Evolutionary conservation across 2,329 filamentous ascomycete species (phyloP).

Genomic region (Colletotrichum chrysophilum): DNA sequence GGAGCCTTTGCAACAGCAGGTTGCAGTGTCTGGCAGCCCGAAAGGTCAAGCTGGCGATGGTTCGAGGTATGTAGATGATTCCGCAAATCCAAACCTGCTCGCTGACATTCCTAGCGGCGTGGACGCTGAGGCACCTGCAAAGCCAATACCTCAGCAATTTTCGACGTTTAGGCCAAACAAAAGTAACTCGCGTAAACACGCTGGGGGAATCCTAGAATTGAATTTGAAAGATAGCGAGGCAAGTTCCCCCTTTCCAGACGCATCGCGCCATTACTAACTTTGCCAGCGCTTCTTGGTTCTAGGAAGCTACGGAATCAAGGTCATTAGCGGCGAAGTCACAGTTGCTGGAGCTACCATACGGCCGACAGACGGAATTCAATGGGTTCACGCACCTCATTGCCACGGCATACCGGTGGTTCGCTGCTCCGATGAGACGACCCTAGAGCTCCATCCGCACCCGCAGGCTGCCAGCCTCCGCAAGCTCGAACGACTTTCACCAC

Average conservation of each 20-base stretch:
- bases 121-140: background rate
- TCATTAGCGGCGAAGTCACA: constrained; percentile 66
- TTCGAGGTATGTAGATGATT: background rate
- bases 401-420: constrained; percentile 73
- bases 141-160: constrained; percentile 32
- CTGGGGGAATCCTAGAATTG: constrained; percentile 45
- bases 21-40: background rate
- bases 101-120: background rate
- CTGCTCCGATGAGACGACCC: constrained; percentile 49
- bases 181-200: constrained; percentile 45
- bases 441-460: constrained; percentile 64
- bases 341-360: constrained; percentile 69
- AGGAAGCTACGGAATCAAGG: constrained; percentile 70
- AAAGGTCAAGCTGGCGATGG: background rate
- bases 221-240: constrained; percentile 57
- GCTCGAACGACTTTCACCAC: constrained; percentile 66
- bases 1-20: background rate
- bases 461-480: constrained; percentile 52
- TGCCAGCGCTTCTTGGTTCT: constrained; percentile 65
- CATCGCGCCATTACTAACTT: constrained; percentile 18
- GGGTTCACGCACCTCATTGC: constrained; percentile 71
- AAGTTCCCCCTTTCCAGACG: background rate
- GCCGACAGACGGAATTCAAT: constrained; percentile 50
- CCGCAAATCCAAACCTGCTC: background rate
- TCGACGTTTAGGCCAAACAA: constrained; percentile 52